These are phyloP conservation scores for Endoconidiophora laricicola DNA, from an alignment of 2,329 filamentous ascomycete genomes.

Conservation along the genomic window DNA sequence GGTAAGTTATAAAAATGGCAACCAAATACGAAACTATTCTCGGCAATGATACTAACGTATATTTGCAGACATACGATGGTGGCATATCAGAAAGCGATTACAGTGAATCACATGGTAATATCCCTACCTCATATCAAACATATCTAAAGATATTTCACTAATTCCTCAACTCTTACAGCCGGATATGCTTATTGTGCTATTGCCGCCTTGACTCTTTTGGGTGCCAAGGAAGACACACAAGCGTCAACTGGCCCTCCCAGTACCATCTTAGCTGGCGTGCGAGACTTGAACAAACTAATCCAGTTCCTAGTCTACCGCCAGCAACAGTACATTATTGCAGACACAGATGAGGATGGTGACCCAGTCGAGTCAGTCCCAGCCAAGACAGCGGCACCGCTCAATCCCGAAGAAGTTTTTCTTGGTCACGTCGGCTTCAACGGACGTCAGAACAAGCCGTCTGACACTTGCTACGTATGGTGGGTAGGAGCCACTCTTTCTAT, in stretches of 20 bases:
- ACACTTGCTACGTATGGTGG: slow-evolving; percentile 97
- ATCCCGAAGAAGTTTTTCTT: slow-evolving; percentile 2
- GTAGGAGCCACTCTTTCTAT: slow-evolving; percentile 53
- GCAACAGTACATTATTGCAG: slow-evolving; percentile 40
- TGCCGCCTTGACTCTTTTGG: slow-evolving; percentile 59
- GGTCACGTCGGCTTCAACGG: slow-evolving; percentile 69
- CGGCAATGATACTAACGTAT: neutral
- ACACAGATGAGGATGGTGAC: slow-evolving; percentile 28
- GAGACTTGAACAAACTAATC: slow-evolving; percentile 20
- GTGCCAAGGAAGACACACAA: slow-evolving; percentile 20
- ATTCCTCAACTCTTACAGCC: slow-evolving; percentile 24
- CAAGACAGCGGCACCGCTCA: slow-evolving; percentile 3
- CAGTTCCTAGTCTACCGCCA: slow-evolving; percentile 50
- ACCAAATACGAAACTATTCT: neutral
- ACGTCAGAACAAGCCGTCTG: slow-evolving; percentile 74
- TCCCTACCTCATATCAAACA: neutral
- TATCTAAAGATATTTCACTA: slow-evolving; percentile 20
- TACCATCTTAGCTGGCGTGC: slow-evolving; percentile 20
- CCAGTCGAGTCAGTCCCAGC: slow-evolving; percentile 1
- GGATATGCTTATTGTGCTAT: slow-evolving; percentile 87
- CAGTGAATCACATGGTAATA: slow-evolving; percentile 66
- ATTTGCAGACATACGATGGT: slow-evolving; percentile 57
- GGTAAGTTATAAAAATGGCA: slow-evolving; percentile 19
- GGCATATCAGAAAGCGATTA: slow-evolving; percentile 64
- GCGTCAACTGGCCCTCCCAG: slow-evolving; percentile 2